A percentile compares a stretch with the other conserved stretches of the same genome.
These are phyloP conservation scores for Nannizzia gypsea DNA, from an alignment of 2,329 filamentous ascomycete genomes.

Conservation along the genomic window DNA sequence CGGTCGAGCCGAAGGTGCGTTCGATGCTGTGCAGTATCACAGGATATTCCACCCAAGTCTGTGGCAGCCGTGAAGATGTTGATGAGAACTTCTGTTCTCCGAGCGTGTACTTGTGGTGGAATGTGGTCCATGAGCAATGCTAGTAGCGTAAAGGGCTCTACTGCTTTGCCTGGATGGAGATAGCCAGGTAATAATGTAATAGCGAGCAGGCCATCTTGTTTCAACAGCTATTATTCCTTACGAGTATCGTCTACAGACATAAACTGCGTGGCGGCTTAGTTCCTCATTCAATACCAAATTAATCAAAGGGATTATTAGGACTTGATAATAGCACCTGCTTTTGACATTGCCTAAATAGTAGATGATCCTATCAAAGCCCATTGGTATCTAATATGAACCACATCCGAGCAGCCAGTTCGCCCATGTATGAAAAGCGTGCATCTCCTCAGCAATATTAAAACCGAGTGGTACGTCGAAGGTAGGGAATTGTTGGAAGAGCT, in stretches of 20 bases:
- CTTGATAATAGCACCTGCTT: background rate
- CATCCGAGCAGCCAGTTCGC: background rate
- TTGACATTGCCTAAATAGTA: background rate
- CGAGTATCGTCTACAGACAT: background rate
- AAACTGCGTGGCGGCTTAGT: background rate
- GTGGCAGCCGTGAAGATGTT: conserved; percentile 28
- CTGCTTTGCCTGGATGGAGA: background rate
- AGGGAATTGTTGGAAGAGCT: background rate
- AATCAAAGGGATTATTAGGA: background rate
- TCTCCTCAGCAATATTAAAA: background rate
- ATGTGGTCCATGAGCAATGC: conserved; percentile 28
- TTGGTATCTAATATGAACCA: background rate
- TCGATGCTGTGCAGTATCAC: conserved; percentile 55
- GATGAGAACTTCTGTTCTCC: conserved; percentile 26
- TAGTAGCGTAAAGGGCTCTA: background rate
- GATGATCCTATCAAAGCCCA: background rate
- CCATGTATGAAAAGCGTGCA: background rate
- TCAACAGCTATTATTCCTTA: background rate
- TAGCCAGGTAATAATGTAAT: background rate
- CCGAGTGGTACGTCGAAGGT: background rate
- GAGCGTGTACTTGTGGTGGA: conserved; percentile 32
- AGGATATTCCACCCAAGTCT: conserved; percentile 40
- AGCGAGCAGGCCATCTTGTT: background rate
- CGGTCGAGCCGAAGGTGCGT: conserved; percentile 41
- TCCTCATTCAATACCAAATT: no score